phyloP scores from a whole-genome alignment of 2,329 filamentous ascomycete species.

The Elsinoe ampelina region DNA sequence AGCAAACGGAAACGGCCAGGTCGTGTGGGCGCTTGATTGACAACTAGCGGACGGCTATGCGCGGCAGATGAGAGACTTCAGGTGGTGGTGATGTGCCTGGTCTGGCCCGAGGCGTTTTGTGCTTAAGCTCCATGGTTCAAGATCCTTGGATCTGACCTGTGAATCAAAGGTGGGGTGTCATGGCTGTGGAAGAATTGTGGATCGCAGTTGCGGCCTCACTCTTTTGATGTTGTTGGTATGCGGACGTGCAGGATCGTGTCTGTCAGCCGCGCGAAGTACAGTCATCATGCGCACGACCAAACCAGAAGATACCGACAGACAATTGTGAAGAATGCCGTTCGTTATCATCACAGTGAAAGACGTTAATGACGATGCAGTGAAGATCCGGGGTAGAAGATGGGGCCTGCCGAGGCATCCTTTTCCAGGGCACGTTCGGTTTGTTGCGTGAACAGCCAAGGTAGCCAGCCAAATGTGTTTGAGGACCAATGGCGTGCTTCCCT shows the following conservation, averaged over 20 bases:
- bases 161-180: background rate
- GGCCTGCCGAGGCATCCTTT: constrained; percentile 1
- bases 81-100: background rate
- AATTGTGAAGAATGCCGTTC: background rate
- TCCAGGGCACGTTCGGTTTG: background rate
- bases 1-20: constrained; percentile 12
- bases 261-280: background rate
- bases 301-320: no score
- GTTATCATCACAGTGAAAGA: background rate
- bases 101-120: constrained; percentile 8
- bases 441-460: constrained; percentile 3
- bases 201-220: background rate
- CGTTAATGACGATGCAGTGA: background rate
- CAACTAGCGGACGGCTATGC: constrained; percentile 9
- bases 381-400: constrained; percentile 11
- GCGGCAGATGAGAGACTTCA: constrained; percentile 5
- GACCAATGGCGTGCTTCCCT: constrained; percentile 10
- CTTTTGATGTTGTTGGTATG: background rate
- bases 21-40: constrained; percentile 11
- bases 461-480: background rate
- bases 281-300: background rate
- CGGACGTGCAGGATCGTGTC: background rate
- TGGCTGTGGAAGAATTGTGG: constrained; percentile 3
- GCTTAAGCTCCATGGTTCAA: background rate
- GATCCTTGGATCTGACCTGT: constrained; percentile 5